Percentiles rank a stretch among this genome's conserved stretches.
Evolutionary conservation across 345 rosid genomes (phyloP).

Genomic region (Rhizophora apiculata): DNA sequence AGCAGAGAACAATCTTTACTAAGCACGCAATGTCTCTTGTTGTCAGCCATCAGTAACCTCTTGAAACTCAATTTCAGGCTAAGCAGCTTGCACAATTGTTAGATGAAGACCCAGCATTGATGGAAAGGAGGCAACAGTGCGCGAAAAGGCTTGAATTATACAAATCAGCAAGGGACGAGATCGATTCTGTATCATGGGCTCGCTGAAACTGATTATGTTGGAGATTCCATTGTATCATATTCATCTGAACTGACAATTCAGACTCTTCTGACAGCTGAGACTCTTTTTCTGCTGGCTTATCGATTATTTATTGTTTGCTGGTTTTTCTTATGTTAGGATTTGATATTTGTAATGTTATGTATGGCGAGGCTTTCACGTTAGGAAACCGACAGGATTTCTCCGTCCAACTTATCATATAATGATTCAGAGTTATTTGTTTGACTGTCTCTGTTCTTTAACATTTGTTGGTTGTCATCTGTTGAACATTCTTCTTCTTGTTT

Average conservation of each 20-base stretch:
- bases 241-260: not conserved
- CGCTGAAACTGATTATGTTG: slow-evolving; percentile 10
- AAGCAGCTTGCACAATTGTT: slow-evolving; percentile 34
- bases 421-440: no score
- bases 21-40: not conserved
- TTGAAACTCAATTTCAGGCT: slow-evolving; percentile 14
- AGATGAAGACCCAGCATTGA: slow-evolving; percentile 41
- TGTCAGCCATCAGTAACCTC: not conserved
- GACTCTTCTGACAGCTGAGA: not conserved
- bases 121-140: slow-evolving; percentile 39
- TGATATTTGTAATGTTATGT: no score
- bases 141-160: slow-evolving; percentile 37
- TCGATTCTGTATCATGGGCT: slow-evolving; percentile 39
- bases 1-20: no score
- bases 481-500: no score
- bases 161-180: slow-evolving; percentile 42
- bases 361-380: no score
- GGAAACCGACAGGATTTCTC: no score
- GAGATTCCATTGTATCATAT: slow-evolving; percentile 2
- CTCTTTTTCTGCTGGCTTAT: not conserved
- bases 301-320: not conserved
- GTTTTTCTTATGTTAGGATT: not conserved
- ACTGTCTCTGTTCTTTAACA: no score
- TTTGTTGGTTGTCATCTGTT: no score
- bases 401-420: no score